Percentiles rank a stretch among this genome's conserved stretches.
phyloP scores from a whole-genome alignment of 345 rosid species.

The Syzygium aqueum region DNA sequence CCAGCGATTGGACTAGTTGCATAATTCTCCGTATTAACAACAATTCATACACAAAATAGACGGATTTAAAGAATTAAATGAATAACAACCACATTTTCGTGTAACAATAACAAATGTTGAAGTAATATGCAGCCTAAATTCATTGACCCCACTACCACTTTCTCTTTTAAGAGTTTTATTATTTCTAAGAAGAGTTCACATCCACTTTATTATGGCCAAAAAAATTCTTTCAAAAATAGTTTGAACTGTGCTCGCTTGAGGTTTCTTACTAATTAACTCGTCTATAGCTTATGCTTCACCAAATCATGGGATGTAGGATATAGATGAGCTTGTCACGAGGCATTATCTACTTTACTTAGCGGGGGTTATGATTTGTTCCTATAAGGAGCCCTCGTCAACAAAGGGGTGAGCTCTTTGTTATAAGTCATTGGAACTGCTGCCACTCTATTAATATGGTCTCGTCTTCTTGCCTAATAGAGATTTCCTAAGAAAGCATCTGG shows the following conservation, averaged over 20 bases:
- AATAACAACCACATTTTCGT: background rate
- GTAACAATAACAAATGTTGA: background rate
- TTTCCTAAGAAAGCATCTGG: background rate
- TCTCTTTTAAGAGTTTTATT: background rate
- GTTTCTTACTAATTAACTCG: no score
- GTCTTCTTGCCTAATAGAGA: background rate
- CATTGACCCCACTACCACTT: background rate
- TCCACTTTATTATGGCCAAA: background rate
- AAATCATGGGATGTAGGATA: background rate
- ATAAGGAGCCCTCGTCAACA: background rate
- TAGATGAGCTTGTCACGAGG: background rate
- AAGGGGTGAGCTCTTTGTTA: background rate
- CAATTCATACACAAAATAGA: background rate
- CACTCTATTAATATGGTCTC: background rate
- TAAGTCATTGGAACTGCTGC: no score
- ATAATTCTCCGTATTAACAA: background rate
- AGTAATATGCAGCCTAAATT: background rate
- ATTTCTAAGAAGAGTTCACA: background rate
- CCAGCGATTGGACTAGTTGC: background rate
- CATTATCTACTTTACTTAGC: no score
- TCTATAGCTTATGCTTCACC: background rate
- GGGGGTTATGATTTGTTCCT: background rate
- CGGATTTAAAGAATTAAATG: no score
- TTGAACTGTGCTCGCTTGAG: background rate
- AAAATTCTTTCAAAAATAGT: no score